Evolutionary conservation across 2,329 filamentous ascomycete genomes (phyloP).

Genomic region (Pseudogymnoascus sp.): DNA sequence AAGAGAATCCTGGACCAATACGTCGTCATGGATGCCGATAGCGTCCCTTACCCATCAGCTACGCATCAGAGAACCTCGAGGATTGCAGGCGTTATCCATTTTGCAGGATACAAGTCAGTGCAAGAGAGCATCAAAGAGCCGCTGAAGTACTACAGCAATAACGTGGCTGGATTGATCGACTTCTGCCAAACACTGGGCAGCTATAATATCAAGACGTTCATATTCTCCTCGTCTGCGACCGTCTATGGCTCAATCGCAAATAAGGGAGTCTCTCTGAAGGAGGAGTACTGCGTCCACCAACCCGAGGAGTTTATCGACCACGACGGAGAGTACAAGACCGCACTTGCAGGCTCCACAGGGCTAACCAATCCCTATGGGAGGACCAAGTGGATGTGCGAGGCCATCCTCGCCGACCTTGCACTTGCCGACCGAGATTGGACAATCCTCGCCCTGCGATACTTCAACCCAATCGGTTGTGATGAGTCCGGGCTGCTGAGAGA

Average conservation of each 20-base stretch:
- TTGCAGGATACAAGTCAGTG: conserved; percentile 59
- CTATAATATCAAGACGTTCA: conserved; percentile 55
- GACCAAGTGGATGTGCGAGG: conserved; percentile 60
- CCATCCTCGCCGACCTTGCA: conserved; percentile 54
- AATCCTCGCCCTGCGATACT: conserved; percentile 56
- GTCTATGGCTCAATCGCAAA: conserved; percentile 53
- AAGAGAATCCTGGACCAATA: conserved; percentile 19
- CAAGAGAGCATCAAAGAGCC: conserved; percentile 53
- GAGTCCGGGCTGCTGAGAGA: conserved; percentile 55
- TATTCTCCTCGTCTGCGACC: conserved; percentile 60
- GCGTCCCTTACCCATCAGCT: background rate
- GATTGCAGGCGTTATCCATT: conserved; percentile 59
- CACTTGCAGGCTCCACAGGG: conserved; percentile 43
- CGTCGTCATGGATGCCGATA: conserved; percentile 4
- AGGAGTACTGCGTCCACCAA: conserved; percentile 48
- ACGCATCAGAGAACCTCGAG: conserved; percentile 30
- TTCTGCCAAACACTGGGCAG: conserved; percentile 49
- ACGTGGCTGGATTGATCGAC: conserved; percentile 54
- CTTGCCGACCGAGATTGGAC: conserved; percentile 52
- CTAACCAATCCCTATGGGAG: conserved; percentile 59
- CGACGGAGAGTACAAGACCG: conserved; percentile 33
- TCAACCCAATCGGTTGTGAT: conserved; percentile 61
- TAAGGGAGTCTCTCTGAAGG: conserved; percentile 41
- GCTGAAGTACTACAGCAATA: conserved; percentile 59
- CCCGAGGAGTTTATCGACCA: conserved; percentile 37